Evolutionary conservation across 345 rosid species (phyloP).

Genomic region (Euphorbia pulcherrima): DNA sequence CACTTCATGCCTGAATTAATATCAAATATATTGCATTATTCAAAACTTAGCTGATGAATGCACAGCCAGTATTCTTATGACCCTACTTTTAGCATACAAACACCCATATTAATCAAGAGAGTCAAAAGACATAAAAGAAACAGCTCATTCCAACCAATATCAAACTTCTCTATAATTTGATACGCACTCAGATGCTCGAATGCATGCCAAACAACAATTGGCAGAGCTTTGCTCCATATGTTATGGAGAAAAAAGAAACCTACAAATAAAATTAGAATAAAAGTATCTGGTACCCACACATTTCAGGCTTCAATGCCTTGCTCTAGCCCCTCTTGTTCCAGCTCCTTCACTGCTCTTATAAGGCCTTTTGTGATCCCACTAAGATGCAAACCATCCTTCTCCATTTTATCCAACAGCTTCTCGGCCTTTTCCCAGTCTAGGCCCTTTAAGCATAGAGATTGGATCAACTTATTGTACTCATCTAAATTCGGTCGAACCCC

Average conservation of each 20-base stretch:
- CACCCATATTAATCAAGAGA: background rate
- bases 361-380: constrained; percentile 68
- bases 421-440: constrained; percentile 74
- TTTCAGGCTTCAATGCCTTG: constrained; percentile 32
- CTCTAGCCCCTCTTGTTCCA: constrained; percentile 46
- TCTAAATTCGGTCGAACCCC: constrained; percentile 62
- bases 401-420: constrained; percentile 59
- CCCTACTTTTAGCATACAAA: background rate
- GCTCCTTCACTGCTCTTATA: constrained; percentile 73
- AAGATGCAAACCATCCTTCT: constrained; percentile 59
- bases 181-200: background rate
- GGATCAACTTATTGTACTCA: constrained; percentile 75
- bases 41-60: background rate
- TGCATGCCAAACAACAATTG: constrained; percentile 2
- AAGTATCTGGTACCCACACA: background rate
- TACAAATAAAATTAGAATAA: background rate
- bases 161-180: background rate
- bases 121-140: background rate
- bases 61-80: background rate
- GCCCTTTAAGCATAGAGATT: constrained; percentile 71
- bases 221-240: constrained; percentile 6
- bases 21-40: background rate
- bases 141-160: background rate
- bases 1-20: background rate
- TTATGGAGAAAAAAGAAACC: background rate